A percentile compares a stretch with the other conserved stretches of the same genome.
These are phyloP conservation scores for Termitomyces sp. DNA, from an alignment of 768 basidiomycete species.

Conservation along the genomic window DNA sequence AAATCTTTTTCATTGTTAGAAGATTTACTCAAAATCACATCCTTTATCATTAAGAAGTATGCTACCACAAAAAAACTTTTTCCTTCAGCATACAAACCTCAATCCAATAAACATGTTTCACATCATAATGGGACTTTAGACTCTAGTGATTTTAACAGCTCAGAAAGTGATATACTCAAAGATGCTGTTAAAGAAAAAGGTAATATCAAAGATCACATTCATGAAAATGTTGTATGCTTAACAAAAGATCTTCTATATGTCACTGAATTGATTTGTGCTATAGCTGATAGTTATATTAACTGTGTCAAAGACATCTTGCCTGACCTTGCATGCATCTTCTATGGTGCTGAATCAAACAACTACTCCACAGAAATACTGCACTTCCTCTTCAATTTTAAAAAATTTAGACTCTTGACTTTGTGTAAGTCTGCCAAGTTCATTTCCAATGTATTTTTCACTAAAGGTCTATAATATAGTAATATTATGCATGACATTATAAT, in stretches of 20 bases:
- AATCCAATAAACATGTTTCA: neutral
- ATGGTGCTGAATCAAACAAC: neutral
- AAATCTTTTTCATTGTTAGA: constrained; percentile 15
- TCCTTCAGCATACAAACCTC: neutral
- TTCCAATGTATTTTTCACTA: too few species aligned
- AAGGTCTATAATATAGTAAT: constrained; percentile 16
- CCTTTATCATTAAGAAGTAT: constrained; percentile 20
- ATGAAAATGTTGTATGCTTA: neutral
- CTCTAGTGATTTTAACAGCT: too few species aligned
- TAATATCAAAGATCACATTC: neutral
- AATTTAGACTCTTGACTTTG: too few species aligned
- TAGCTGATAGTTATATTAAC: neutral
- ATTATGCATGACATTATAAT: constrained; percentile 34
- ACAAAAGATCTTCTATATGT: neutral
- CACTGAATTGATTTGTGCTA: neutral
- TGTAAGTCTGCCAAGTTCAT: too few species aligned
- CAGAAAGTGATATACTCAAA: too few species aligned
- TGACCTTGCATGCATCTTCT: neutral
- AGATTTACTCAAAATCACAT: constrained; percentile 15
- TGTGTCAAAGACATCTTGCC: neutral
- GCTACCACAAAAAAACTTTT: constrained; percentile 10
- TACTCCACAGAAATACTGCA: neutral
- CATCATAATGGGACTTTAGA: neutral
- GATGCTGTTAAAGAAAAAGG: too few species aligned
- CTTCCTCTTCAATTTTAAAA: neutral